Base-by-base conservation (phyloP, 2,329 filamentous ascomycete species). In the Exophiala spinifera region DNA sequence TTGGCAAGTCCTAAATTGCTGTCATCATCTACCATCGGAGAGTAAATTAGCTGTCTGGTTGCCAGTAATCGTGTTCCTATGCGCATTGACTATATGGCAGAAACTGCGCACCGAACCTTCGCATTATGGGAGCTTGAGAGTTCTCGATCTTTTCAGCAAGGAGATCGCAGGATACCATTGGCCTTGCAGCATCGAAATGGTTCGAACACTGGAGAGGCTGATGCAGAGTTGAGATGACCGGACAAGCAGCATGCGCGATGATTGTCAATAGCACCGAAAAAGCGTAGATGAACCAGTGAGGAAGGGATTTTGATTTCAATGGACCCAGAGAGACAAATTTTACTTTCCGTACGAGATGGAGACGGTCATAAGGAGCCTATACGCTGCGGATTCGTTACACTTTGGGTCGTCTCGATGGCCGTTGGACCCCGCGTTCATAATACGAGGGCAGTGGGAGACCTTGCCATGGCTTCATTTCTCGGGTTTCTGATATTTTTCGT, bases 101-200 rank as follows among this genome's bases (percentile, higher is more conserved):
- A 53, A 21, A 25, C 17, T 53, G 19, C 45, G 28, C 8, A n/a
- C 17, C 28, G 14, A 36, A 15, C n/a, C 44, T 19, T 33, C 20
- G 13, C 46, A 48, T 5, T 48, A 53, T 34, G 51, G 51, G 13
- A 48, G 23, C 19, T 19, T 53, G 45, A 53, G 46, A 25, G 51
- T 53, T 8, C 33, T 53, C n/a, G 31, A 25, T 21, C 34, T 53
- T 44, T 53, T 48, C 51, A 53, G 42, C 31, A 34, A 42, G 34
- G 51, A 53, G 45, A 42, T 53, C 23, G 31, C 33, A 20, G 20
- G 40, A 15, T 36, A 47, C 4, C 45, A 36, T 5, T 53, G 51
- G 51, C 51, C 51, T 28, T 53, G 51, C 34, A 47, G 51, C 23
- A 14, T 11, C 5, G 20, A 46, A 23, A 53, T 53, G 51, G 28